Conservation (phyloP, 192 early-diverging fungal species). For the Coemansia sp. region DNA sequence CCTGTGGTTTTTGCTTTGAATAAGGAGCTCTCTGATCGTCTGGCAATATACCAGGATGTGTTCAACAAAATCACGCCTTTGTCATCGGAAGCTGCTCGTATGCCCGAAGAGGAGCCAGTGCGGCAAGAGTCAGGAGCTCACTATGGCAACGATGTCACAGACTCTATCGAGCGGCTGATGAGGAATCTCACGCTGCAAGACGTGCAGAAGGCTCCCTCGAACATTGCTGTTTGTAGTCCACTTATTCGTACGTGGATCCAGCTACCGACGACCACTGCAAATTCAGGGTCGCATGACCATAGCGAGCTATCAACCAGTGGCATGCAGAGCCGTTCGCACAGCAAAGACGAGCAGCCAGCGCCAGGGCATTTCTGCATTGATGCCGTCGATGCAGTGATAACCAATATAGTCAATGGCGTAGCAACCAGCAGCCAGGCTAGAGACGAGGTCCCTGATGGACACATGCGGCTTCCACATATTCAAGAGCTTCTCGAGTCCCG, state of each 20-base stretch:
- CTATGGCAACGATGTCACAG: slow-evolving; percentile 13
- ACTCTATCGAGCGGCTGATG: slow-evolving; percentile 50
- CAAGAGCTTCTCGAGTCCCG: slow-evolving; percentile 54
- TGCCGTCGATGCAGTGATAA: slow-evolving; percentile 50
- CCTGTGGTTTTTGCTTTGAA: slow-evolving; percentile 35
- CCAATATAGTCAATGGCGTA: slow-evolving; percentile 53
- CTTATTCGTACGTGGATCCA: slow-evolving; percentile 49
- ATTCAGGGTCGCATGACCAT: background rate
- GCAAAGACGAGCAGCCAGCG: slow-evolving; percentile 15
- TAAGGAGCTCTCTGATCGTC: slow-evolving; percentile 44
- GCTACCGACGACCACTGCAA: slow-evolving; percentile 30
- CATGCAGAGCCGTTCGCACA: slow-evolving; percentile 14
- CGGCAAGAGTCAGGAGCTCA: background rate
- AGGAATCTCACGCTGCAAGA: slow-evolving; percentile 32
- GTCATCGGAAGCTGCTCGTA: background rate
- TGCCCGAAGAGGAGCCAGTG: background rate
- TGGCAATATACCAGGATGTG: slow-evolving; percentile 32
- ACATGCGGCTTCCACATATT: slow-evolving; percentile 52
- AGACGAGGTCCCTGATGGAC: slow-evolving; percentile 40
- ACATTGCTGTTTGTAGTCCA: slow-evolving; percentile 48
- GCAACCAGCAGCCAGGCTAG: slow-evolving; percentile 48
- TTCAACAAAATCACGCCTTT: slow-evolving; percentile 12
- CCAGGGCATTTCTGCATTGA: slow-evolving; percentile 53
- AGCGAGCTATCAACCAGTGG: background rate
- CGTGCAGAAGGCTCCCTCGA: slow-evolving; percentile 32